Conservation (phyloP, 805 yeast species). For the Candida nonsorbophila region DNA sequence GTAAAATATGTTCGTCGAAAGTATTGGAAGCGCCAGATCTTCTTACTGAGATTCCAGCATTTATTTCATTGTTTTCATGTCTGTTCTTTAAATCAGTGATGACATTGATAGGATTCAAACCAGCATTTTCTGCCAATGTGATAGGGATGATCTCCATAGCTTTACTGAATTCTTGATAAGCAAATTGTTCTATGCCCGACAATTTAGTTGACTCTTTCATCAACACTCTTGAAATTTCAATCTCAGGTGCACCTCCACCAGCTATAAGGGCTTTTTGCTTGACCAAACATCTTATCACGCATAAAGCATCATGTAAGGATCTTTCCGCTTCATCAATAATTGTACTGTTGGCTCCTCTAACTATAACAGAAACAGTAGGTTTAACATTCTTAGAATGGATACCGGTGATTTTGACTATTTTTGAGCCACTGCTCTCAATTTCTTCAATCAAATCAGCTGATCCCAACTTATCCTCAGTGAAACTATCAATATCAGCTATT, state of each 20-base stretch:
- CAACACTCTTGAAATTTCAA: slow-evolving; percentile 76
- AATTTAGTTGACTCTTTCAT: slow-evolving; percentile 65
- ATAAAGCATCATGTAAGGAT: slow-evolving; percentile 93
- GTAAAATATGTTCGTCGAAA: slow-evolving; percentile 88
- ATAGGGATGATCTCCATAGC: slow-evolving; percentile 93
- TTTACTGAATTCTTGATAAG: slow-evolving; percentile 86
- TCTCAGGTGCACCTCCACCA: slow-evolving; percentile 99
- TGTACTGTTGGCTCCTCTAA: slow-evolving; percentile 91
- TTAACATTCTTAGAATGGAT: slow-evolving; percentile 47
- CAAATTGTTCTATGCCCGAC: slow-evolving; percentile 84
- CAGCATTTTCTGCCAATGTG: slow-evolving; percentile 93
- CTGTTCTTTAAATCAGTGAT: slow-evolving; percentile 88
- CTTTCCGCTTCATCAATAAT: slow-evolving; percentile 95
- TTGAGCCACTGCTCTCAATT: slow-evolving; percentile 83
- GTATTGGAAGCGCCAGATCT: slow-evolving; percentile 91
- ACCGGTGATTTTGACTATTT: slow-evolving; percentile 82
- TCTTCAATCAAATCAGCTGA: slow-evolving; percentile 91
- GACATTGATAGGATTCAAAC: slow-evolving; percentile 83
- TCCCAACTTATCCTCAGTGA: slow-evolving; percentile 90
- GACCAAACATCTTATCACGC: slow-evolving; percentile 86
- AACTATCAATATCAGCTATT: slow-evolving; percentile 90
- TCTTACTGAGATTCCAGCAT: slow-evolving; percentile 95
- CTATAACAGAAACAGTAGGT: slow-evolving; percentile 81
- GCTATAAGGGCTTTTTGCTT: slow-evolving; percentile 88
- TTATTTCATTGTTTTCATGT: slow-evolving; percentile 85